These are phyloP conservation scores for Colletotrichum sansevieriae DNA, from an alignment of 2,329 filamentous ascomycete species.

Conservation along the genomic window DNA sequence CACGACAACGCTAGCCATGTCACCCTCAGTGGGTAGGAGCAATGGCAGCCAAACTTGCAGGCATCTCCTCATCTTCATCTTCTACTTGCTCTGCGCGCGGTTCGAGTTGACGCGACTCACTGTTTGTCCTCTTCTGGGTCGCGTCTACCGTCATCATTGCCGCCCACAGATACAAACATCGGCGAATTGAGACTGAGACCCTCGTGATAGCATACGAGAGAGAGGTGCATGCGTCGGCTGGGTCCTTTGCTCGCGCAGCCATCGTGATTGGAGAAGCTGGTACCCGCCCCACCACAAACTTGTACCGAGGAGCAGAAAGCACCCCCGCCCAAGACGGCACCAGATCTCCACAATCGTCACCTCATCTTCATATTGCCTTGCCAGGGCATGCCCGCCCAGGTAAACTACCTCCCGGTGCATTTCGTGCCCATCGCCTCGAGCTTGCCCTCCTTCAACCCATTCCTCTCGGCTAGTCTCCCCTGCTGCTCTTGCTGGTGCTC, in stretches of 20 bases:
- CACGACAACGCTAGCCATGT: constrained; percentile 32
- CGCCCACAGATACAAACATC: neutral
- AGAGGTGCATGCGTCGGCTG: constrained; percentile 26
- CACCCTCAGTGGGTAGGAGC: constrained; percentile 29
- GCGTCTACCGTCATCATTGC: neutral
- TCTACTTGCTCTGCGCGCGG: neutral
- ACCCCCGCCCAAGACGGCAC: constrained; percentile 37
- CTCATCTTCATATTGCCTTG: constrained; percentile 41
- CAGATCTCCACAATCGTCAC: constrained; percentile 40
- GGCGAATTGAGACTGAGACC: neutral
- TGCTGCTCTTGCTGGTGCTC: neutral
- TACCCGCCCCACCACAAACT: constrained; percentile 23
- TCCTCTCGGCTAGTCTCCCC: neutral
- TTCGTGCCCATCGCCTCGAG: constrained; percentile 27
- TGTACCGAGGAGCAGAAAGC: constrained; percentile 13
- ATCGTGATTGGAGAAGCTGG: constrained; percentile 33
- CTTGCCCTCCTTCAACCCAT: constrained; percentile 13
- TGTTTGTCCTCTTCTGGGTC: constrained; percentile 5
- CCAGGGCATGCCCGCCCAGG: constrained; percentile 28
- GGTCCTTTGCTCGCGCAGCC: constrained; percentile 23
- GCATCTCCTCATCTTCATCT: constrained; percentile 24
- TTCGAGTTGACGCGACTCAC: neutral
- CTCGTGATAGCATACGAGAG: constrained; percentile 27
- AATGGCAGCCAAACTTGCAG: constrained; percentile 18
- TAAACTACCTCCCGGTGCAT: constrained; percentile 25